A percentile compares a stretch with the other conserved stretches of the same genome.
Conservation (phyloP, 768 basidiomycete species). For the Tulasnella calospora region DNA sequence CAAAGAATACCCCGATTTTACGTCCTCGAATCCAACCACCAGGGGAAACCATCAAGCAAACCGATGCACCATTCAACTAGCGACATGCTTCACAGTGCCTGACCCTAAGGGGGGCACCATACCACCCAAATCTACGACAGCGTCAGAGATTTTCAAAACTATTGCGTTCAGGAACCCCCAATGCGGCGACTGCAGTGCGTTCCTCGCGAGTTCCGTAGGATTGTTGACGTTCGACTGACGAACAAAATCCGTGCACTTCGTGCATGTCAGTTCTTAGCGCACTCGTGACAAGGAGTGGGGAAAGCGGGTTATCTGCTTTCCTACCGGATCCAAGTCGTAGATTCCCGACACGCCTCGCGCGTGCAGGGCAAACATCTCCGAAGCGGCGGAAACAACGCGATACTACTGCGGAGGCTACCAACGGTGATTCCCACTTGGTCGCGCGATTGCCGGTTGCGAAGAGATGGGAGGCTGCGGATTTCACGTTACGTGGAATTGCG, state of each 20-base stretch:
- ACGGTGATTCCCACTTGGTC: background rate
- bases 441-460: constrained; percentile 28
- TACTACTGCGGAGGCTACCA: background rate
- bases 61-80: constrained; percentile 31
- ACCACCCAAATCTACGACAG: background rate
- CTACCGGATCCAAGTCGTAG: constrained; percentile 28
- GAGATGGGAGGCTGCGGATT: constrained; percentile 29
- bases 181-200: constrained; percentile 34
- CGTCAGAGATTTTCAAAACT: constrained; percentile 29
- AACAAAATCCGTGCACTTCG: background rate
- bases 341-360: constrained; percentile 3
- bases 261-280: constrained; percentile 29
- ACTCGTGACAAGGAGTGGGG: constrained; percentile 30
- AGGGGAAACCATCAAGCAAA: background rate
- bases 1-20: constrained; percentile 24
- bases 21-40: background rate
- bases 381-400: background rate
- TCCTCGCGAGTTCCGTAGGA: background rate
- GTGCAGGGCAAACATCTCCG: too few relatives aligned
- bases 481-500: constrained; percentile 23
- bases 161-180: constrained; percentile 30
- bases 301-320: constrained; percentile 33
- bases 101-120: background rate
- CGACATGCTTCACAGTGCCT: constrained; percentile 32
- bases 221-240: constrained; percentile 15